phyloP scores from a whole-genome alignment of 2,329 filamentous ascomycete species.

The Cladosporium sp. region DNA sequence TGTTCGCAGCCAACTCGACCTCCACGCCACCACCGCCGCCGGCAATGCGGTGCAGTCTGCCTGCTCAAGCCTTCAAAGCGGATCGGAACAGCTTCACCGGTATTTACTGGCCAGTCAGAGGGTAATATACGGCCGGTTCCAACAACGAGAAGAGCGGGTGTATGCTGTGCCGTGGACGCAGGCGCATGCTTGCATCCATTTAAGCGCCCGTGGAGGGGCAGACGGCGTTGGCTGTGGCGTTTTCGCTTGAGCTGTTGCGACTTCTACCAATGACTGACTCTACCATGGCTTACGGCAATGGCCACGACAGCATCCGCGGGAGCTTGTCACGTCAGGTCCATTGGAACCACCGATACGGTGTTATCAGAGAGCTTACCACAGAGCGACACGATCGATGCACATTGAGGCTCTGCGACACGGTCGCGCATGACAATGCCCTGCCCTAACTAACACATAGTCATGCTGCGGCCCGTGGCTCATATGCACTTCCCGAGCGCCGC shows the following conservation, averaged over 20 bases:
- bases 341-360: too few relatives aligned
- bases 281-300: not conserved
- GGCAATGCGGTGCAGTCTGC: not conserved
- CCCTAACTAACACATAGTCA: not conserved
- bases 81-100: not conserved
- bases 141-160: not conserved
- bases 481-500: conserved; percentile 3
- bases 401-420: not conserved
- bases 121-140: not conserved
- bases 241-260: not conserved
- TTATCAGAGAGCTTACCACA: too few relatives aligned
- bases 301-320: not conserved
- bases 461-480: conserved; percentile 5
- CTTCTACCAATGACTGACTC: not conserved
- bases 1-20: not conserved
- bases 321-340: too few relatives aligned
- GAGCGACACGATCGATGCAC: not conserved
- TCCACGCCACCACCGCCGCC: not conserved
- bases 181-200: not conserved
- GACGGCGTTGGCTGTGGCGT: not conserved
- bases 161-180: conserved; percentile 1
- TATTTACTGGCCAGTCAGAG: not conserved
- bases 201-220: conserved; percentile 10
- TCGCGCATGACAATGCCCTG: not conserved
- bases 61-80: too few relatives aligned